These are phyloP conservation scores for Pseudocercospora ulei DNA, from an alignment of 2,329 filamentous ascomycete genomes.

Conservation along the genomic window DNA sequence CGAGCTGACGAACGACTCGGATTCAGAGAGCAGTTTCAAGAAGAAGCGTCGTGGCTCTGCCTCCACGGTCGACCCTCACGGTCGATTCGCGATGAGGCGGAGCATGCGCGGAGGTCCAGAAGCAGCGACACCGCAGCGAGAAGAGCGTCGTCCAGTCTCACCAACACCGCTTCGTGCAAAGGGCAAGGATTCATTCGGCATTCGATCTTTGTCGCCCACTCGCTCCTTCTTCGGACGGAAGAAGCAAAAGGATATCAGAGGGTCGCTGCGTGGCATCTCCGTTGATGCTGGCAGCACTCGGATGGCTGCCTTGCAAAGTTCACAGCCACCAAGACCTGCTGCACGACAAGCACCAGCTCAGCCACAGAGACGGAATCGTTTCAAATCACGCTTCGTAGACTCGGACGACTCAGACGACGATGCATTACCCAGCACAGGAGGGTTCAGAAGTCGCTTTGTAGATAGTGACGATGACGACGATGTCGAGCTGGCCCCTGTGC, in stretches of 20 bases:
- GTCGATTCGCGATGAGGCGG: slow-evolving; percentile 54
- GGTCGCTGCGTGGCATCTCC: slow-evolving; percentile 26
- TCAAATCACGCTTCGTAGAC: slow-evolving; percentile 55
- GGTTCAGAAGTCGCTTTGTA: slow-evolving; percentile 42
- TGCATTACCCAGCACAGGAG: slow-evolving; percentile 13
- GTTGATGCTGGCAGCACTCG: slow-evolving; percentile 21
- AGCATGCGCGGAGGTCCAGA: slow-evolving; percentile 56
- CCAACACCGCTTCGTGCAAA: slow-evolving; percentile 30
- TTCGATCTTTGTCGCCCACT: slow-evolving; percentile 61
- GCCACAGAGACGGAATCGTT: slow-evolving; percentile 19
- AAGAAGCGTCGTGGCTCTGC: slow-evolving; percentile 43
- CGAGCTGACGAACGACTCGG: slow-evolving; percentile 36
- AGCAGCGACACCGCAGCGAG: slow-evolving; percentile 31
- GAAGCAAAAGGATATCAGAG: slow-evolving; percentile 24
- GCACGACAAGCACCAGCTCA: slow-evolving; percentile 10
- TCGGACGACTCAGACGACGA: slow-evolving; percentile 50
- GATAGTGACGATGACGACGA: slow-evolving; percentile 48
- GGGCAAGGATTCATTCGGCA: slow-evolving; percentile 43
- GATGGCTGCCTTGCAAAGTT: slow-evolving; percentile 21
- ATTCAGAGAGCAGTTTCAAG: slow-evolving; percentile 64
- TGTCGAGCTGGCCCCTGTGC: slow-evolving; percentile 44
- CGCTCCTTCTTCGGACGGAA: slow-evolving; percentile 44
- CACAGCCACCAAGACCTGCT: slow-evolving; percentile 13
- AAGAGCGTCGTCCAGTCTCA: slow-evolving; percentile 37
- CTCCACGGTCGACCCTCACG: slow-evolving; percentile 36